Evolutionary conservation across 225 moss, liverwort and hornwort species (phyloP).

Genomic region (Climacium dendroides): DNA sequence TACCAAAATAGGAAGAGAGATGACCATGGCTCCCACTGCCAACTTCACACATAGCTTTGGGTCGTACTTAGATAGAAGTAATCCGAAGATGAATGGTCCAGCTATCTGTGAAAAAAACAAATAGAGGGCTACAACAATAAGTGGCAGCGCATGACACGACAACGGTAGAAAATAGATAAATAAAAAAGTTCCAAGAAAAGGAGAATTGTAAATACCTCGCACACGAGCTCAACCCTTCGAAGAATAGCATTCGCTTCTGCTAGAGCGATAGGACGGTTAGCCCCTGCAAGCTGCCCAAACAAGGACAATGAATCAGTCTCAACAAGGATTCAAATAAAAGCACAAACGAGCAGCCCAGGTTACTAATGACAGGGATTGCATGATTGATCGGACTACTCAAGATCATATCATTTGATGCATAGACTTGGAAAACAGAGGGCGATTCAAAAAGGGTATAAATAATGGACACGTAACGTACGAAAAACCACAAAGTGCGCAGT

Average conservation of each 20-base stretch:
- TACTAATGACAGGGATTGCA: not conserved
- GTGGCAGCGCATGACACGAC: not conserved
- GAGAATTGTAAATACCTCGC: conserved; percentile 36
- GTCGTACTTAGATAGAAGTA: conserved; percentile 57
- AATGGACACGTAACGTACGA: not conserved
- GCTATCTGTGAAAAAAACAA: conserved; percentile 39
- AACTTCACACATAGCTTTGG: conserved; percentile 53
- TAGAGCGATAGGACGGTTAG: conserved; percentile 64
- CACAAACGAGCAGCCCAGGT: not conserved
- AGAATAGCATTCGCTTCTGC: conserved; percentile 72
- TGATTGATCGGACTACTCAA: not conserved
- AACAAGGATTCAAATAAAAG: not conserved
- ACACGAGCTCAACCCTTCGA: conserved; percentile 66
- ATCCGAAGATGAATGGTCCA: conserved; percentile 63
- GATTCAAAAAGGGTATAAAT: not conserved
- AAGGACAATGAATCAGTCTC: not conserved
- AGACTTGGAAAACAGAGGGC: not conserved
- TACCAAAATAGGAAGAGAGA: conserved; percentile 66
- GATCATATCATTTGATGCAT: not conserved
- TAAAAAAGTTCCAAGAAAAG: not conserved
- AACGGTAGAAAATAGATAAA: not conserved
- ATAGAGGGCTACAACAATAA: not conserved
- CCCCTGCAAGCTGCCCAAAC: conserved; percentile 51
- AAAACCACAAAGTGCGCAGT: not conserved
- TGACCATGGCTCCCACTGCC: conserved; percentile 51